Evolutionary conservation across 257 asterid species (phyloP).

Genomic region (Paulownia fortunei): DNA sequence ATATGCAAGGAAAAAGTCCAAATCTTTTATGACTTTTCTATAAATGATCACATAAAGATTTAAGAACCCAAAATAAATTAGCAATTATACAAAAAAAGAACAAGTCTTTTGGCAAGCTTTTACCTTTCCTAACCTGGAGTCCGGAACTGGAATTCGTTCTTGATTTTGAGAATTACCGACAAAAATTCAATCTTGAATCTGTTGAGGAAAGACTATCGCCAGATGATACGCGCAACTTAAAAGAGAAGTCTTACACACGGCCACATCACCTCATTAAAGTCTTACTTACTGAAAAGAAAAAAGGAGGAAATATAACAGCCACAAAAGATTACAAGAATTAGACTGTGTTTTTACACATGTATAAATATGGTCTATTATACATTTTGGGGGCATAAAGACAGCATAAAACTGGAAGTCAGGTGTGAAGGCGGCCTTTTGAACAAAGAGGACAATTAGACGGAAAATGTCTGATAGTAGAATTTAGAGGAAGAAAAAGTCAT

Average conservation of each 20-base stretch:
- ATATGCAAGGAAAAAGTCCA: conserved; percentile 8
- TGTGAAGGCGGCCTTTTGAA: conserved; percentile 45
- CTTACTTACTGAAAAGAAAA: conserved; percentile 12
- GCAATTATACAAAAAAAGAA: not conserved
- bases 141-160: conserved; percentile 1
- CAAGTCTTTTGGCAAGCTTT: not conserved
- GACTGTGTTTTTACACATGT: not conserved
- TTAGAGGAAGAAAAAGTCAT: conserved; percentile 23
- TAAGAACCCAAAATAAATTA: not conserved
- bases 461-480: not conserved
- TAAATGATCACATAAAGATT: conserved; percentile 10
- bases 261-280: conserved; percentile 20
- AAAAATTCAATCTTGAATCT: conserved; percentile 24
- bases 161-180: conserved; percentile 25
- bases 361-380: not conserved
- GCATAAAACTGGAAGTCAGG: conserved; percentile 23
- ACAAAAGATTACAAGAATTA: not conserved
- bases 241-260: conserved; percentile 30
- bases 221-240: not conserved
- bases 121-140: conserved; percentile 26
- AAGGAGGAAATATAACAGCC: not conserved
- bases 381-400: not conserved
- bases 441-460: conserved; percentile 15
- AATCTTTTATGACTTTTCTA: not conserved
- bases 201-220: conserved; percentile 18